Percentiles rank a stretch among this genome's conserved stretches.
phyloP scores from a whole-genome alignment of 495 filamentous ascomycete genomes.

The Thermochaetoides thermophila region DNA sequence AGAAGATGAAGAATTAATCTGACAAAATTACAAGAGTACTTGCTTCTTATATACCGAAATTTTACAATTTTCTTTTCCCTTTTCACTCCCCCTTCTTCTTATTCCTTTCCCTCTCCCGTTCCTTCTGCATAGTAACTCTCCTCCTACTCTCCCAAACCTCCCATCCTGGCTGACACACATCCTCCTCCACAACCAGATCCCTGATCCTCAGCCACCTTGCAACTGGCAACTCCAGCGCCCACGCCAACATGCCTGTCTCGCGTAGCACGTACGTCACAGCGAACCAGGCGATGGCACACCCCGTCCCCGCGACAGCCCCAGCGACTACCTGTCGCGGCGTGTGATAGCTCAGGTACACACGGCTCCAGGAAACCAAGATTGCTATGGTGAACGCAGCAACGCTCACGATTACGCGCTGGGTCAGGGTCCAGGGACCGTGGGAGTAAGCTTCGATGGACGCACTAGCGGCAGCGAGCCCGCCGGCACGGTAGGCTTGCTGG shows the following conservation, averaged over 20 bases:
- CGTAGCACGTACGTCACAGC: slow-evolving; percentile 47
- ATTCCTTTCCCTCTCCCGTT: neutral
- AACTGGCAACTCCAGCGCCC: slow-evolving; percentile 53
- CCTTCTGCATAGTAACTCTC: slow-evolving; percentile 1
- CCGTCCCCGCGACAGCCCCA: slow-evolving; percentile 53
- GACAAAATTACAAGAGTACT: neutral
- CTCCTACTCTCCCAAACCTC: slow-evolving; percentile 57
- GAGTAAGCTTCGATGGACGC: slow-evolving; percentile 19
- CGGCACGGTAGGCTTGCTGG: slow-evolving; percentile 4
- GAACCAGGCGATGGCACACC: slow-evolving; percentile 72
- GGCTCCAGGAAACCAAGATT: slow-evolving; percentile 55
- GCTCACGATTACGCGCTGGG: slow-evolving; percentile 43
- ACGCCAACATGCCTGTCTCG: slow-evolving; percentile 44
- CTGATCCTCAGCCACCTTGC: slow-evolving; percentile 52
- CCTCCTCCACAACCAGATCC: slow-evolving; percentile 81
- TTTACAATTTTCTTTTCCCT: too few relatives aligned
- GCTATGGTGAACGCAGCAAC: slow-evolving; percentile 43
- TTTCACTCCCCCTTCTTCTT: slow-evolving; percentile 1
- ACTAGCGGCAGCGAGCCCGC: slow-evolving; percentile 7
- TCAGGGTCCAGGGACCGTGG: slow-evolving; percentile 38
- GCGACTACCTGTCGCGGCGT: slow-evolving; percentile 75
- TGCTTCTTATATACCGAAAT: slow-evolving; percentile 1
- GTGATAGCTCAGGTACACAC: slow-evolving; percentile 90
- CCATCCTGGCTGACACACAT: slow-evolving; percentile 85
- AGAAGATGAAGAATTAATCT: too few relatives aligned